Evolutionary conservation across 352 stramenopile species (phyloP).

Genomic region (Globisporangium heterothallicum): DNA sequence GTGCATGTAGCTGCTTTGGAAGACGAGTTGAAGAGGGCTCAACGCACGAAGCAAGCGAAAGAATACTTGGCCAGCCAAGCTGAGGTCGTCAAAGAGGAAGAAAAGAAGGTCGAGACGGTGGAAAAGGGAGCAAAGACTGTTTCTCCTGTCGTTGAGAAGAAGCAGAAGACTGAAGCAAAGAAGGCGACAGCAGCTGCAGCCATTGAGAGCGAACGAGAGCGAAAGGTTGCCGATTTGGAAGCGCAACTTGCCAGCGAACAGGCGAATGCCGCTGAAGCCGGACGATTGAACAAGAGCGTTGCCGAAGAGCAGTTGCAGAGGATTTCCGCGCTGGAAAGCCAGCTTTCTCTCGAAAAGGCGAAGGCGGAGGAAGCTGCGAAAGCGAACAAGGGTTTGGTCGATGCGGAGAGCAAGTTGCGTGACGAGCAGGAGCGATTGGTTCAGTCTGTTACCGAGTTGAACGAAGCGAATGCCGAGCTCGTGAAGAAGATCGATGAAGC

Average conservation of each 20-base stretch:
- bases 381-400: constrained; percentile 14
- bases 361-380: constrained; percentile 11
- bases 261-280: constrained; percentile 15
- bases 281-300: constrained; percentile 9
- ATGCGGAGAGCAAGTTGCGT: constrained; percentile 18
- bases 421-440: constrained; percentile 23
- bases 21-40: constrained; percentile 26
- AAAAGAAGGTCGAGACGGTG: background rate
- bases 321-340: constrained; percentile 17
- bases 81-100: background rate
- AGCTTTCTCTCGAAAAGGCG: constrained; percentile 12
- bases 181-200: constrained; percentile 5
- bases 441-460: constrained; percentile 12
- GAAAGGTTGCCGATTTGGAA: constrained; percentile 16
- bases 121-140: background rate
- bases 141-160: constrained; percentile 10
- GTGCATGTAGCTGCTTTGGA: constrained; percentile 23
- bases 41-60: constrained; percentile 30
- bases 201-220: constrained; percentile 2
- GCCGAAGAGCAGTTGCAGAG: constrained; percentile 13
- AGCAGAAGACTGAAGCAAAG: constrained; percentile 8
- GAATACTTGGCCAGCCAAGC: constrained; percentile 23
- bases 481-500: constrained; percentile 24
- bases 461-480: constrained; percentile 20
- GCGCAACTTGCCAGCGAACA: constrained; percentile 12